phyloP scores from a whole-genome alignment of 2,329 filamentous ascomycete genomes.

The Gnomoniopsis smithogilvyi region DNA sequence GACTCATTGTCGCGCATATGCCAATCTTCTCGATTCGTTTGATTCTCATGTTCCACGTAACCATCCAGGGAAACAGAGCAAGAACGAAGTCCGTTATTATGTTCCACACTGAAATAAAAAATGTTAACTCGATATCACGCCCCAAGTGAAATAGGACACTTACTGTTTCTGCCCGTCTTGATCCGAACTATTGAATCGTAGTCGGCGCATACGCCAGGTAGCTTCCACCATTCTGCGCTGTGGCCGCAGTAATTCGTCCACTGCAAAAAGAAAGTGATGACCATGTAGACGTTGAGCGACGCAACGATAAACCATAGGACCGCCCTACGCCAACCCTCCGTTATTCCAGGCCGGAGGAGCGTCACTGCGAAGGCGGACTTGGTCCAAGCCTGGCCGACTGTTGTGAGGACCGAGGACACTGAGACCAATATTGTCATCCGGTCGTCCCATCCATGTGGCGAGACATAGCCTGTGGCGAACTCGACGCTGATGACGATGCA shows the following conservation, averaged over 20 bases:
- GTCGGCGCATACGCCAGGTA: slow-evolving; percentile 39
- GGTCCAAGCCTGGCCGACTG: slow-evolving; percentile 33
- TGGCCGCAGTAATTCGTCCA: slow-evolving; percentile 46
- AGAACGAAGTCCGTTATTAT: slow-evolving; percentile 52
- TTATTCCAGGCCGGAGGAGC: slow-evolving; percentile 33
- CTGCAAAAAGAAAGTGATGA: slow-evolving; percentile 43
- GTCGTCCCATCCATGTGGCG: slow-evolving; percentile 41
- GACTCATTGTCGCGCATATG: slow-evolving; percentile 48
- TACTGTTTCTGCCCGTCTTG: slow-evolving; percentile 49
- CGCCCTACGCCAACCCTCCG: slow-evolving; percentile 38
- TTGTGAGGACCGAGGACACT: slow-evolving; percentile 34
- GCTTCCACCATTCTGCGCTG: slow-evolving; percentile 40
- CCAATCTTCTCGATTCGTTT: slow-evolving; percentile 45
- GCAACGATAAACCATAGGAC: slow-evolving; percentile 47
- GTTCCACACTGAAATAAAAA: slow-evolving; percentile 42
- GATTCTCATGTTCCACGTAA: slow-evolving; percentile 47
- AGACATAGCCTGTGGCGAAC: slow-evolving; percentile 48
- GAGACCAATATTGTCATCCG: slow-evolving; percentile 52
- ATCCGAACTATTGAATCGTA: slow-evolving; percentile 38
- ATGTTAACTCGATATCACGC: not conserved
- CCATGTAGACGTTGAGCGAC: slow-evolving; percentile 45
- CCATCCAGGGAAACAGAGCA: slow-evolving; percentile 46
- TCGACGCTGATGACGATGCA: slow-evolving; percentile 43
- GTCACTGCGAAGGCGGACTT: slow-evolving; percentile 37
- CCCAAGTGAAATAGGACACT: slow-evolving; percentile 18